These are phyloP conservation scores for Debaryomyces subglobosus DNA, from an alignment of 1,139 yeast species.

Conservation along the genomic window DNA sequence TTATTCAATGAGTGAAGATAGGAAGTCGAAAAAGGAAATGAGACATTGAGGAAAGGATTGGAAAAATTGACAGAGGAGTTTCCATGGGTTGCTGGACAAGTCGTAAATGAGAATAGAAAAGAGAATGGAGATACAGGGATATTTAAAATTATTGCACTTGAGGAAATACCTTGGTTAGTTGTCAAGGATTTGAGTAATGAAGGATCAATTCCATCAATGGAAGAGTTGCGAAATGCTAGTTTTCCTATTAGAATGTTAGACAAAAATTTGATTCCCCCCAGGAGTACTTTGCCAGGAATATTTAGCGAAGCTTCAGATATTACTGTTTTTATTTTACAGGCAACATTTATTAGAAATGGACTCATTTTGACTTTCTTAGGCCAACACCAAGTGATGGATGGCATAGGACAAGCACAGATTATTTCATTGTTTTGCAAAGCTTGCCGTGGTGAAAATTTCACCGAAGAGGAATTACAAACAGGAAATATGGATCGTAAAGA, in stretches of 20 bases:
- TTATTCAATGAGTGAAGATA: not conserved
- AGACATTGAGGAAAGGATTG: not conserved
- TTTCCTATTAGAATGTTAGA: not conserved
- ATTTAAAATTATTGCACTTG: not conserved
- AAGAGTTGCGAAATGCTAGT: not conserved
- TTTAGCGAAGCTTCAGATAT: not conserved
- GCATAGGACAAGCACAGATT: not conserved
- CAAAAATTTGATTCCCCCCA: not conserved
- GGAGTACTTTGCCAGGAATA: not conserved
- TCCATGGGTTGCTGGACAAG: slow-evolving; percentile 4
- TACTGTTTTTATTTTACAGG: not conserved
- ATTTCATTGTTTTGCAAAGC: not conserved
- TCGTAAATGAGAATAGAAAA: not conserved
- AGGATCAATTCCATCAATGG: not conserved
- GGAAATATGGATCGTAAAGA: not conserved
- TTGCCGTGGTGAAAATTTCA: not conserved
- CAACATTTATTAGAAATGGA: slow-evolving; percentile 1
- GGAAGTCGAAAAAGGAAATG: not conserved
- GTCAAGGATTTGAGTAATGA: not conserved
- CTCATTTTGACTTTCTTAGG: not conserved
- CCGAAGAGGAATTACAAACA: not conserved
- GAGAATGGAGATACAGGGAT: not conserved
- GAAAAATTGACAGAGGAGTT: not conserved
- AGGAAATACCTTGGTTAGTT: not conserved
- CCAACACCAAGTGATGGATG: not conserved